Evolutionary conservation across 768 basidiomycete genomes (phyloP), one percentile per base, ranked within the genome.

Genomic region (Rhodocollybia butyracea): DNA sequence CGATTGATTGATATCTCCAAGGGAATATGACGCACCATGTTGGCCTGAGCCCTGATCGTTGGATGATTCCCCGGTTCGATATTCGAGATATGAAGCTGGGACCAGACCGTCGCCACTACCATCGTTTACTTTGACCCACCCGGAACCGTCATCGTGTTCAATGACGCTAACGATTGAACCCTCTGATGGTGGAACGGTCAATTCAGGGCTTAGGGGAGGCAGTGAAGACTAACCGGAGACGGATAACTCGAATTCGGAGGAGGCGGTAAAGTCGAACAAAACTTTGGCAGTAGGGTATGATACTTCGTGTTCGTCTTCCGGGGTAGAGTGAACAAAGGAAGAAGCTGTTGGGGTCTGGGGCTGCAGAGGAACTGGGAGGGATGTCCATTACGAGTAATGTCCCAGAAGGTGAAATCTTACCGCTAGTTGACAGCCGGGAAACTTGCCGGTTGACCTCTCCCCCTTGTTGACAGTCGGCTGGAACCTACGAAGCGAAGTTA

Each of bases 81-180:
- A 70, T 46, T 67, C 67, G 22, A 70, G 67, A 74, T 93, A 93
- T 22, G 89, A 84, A n/a, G 88, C 88, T n/a, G 91, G 91, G 11
- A 92, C 84, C 38, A 93, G 80, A 8, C 91, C 91, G 54, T 76
- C 76, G 57, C 84, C 82, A n/a, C 68, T 67, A 36, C 70, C 63
- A 63, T 88, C 79, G 22, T 70, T 66, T 8, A 92, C 88, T 66
- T 93, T 93, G 11, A 88, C 81, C 91, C 91, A 93, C 2, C 91
- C 91, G 15, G 89, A 90, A 11, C 89, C 90, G 61, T 92, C 91
- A 57, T 94, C 90, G 57, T 84, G 81, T 65, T 94, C 91, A 19
- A 90, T 64, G 36, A 94, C 75, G 55, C 77, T 76, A 15, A 95
- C 85, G 3, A 65, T 67, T 36, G 72, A 67, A 26, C 87, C 89